Conservation (phyloP, 148 eudicot species). For the Suaeda aralocaspica region DNA sequence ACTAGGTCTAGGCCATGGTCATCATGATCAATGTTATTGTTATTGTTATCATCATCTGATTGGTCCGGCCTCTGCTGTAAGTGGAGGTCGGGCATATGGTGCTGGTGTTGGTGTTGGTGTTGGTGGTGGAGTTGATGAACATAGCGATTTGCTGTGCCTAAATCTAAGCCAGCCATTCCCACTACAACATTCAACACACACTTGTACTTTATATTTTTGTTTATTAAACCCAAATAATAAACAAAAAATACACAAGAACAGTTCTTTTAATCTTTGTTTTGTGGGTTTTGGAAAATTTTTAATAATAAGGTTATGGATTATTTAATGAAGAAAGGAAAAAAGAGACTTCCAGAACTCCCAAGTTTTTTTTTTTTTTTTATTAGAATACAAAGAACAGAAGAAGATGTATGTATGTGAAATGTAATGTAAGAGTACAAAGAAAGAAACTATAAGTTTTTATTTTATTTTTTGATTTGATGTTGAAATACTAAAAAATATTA, state of each 20-base stretch:
- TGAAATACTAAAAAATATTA: not conserved
- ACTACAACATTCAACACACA: constrained; percentile 33
- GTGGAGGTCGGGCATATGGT: constrained; percentile 35
- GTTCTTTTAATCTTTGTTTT: constrained; percentile 15
- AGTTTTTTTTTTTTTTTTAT: constrained; percentile 12
- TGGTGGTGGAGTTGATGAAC: constrained; percentile 31
- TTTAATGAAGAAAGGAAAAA: constrained; percentile 17
- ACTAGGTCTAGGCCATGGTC: constrained; percentile 30
- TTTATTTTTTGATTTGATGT: constrained; percentile 11
- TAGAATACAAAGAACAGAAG: not conserved
- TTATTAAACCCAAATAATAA: not conserved
- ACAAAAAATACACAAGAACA: not conserved
- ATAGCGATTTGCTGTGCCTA: constrained; percentile 55
- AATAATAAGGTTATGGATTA: not conserved
- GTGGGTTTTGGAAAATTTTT: constrained; percentile 9
- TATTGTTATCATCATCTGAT: constrained; percentile 22
- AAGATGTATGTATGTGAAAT: not conserved
- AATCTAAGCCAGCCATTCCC: constrained; percentile 63
- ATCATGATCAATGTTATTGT: constrained; percentile 19
- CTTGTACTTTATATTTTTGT: not conserved
- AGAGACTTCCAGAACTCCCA: constrained; percentile 18
- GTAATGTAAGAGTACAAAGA: constrained; percentile 26
- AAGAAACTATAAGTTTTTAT: constrained; percentile 12
- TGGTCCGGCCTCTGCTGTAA: constrained; percentile 31
- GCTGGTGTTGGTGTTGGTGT: constrained; percentile 27